A percentile compares a stretch with the other conserved stretches of the same genome.
These are phyloP conservation scores for Saraca asoca DNA, from an alignment of 331 rosid genomes.

Conservation along the genomic window DNA sequence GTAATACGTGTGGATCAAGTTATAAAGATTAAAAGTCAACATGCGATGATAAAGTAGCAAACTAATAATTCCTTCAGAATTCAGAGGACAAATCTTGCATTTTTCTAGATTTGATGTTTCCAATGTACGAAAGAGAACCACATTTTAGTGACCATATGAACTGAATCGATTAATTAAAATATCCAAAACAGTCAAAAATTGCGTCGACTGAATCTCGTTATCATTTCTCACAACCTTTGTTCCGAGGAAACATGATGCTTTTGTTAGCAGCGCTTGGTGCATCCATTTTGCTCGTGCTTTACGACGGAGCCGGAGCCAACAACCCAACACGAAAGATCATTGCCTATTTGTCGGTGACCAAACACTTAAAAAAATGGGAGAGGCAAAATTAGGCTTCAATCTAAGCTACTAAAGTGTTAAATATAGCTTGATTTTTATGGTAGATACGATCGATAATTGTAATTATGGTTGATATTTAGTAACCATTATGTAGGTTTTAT, in stretches of 20 bases:
- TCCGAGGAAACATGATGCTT: slow-evolving; percentile 16
- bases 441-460: too few species aligned
- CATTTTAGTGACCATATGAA: not conserved
- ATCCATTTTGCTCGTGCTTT: slow-evolving; percentile 15
- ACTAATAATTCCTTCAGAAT: not conserved
- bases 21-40: not conserved
- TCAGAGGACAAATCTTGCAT: slow-evolving; percentile 24
- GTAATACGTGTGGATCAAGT: too few species aligned
- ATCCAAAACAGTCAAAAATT: slow-evolving; percentile 26
- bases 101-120: slow-evolving; percentile 41
- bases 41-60: slow-evolving; percentile 22
- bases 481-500: too few species aligned
- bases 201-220: slow-evolving; percentile 19
- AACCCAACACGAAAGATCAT: too few species aligned
- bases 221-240: not conserved
- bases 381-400: too few species aligned
- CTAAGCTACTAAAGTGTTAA: too few species aligned
- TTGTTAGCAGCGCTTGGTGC: not conserved
- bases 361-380: too few species aligned
- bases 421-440: too few species aligned
- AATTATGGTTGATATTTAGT: too few species aligned
- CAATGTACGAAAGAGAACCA: slow-evolving; percentile 21
- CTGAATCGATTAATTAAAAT: not conserved
- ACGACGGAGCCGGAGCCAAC: slow-evolving; percentile 14
- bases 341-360: too few species aligned